These are phyloP conservation scores for Puccinellia tenuiflora DNA, from an alignment of 176 grass and related monocot genomes.

Conservation along the genomic window DNA sequence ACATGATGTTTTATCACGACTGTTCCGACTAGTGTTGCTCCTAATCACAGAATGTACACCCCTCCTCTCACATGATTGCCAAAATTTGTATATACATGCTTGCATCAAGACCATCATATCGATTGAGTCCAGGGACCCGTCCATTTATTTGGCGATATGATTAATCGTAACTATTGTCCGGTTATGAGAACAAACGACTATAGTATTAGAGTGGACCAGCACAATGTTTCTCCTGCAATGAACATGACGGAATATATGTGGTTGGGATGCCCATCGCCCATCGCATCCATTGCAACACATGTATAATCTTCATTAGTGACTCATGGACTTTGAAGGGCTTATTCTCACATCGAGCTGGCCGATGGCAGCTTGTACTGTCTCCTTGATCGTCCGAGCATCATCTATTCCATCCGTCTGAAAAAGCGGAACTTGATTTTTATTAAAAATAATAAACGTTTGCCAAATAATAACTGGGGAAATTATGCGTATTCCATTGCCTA, in stretches of 20 bases:
- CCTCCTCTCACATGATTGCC: too few relatives aligned
- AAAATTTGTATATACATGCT: background rate
- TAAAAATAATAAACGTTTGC: background rate
- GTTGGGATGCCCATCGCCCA: background rate
- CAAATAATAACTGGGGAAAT: background rate
- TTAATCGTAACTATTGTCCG: background rate
- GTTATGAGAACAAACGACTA: background rate
- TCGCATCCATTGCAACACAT: background rate
- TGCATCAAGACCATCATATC: background rate
- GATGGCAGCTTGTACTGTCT: constrained; percentile 8
- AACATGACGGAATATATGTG: background rate
- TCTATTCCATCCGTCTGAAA: constrained; percentile 16
- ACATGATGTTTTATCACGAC: too few relatives aligned
- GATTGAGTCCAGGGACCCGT: background rate
- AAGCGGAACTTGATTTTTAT: background rate
- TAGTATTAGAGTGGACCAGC: background rate
- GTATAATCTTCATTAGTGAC: background rate
- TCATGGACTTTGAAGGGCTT: background rate
- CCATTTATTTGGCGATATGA: background rate
- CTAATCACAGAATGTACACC: too few relatives aligned
- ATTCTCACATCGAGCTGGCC: constrained; percentile 1
- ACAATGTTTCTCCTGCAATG: background rate
- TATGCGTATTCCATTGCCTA: background rate
- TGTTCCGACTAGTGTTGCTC: too few relatives aligned
- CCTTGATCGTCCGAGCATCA: constrained; percentile 1